Evolutionary conservation across 176 grass and related monocot species (phyloP).

Genomic region (Microstegium vimineum): DNA sequence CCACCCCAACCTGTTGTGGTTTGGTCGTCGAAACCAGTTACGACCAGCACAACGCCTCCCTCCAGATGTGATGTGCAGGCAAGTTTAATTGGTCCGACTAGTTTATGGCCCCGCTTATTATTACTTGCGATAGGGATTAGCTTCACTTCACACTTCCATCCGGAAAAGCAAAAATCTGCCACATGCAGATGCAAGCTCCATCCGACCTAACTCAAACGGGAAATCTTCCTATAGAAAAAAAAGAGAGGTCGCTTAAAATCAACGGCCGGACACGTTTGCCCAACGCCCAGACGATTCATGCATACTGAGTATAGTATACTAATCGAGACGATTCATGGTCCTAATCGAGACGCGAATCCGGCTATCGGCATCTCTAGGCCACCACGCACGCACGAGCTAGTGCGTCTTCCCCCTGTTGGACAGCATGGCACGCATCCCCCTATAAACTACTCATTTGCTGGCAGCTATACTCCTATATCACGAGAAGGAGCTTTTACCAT

Average conservation of each 20-base stretch:
- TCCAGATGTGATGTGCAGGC: not conserved
- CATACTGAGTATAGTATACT: no score
- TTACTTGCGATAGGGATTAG: not conserved
- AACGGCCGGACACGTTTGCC: not conserved
- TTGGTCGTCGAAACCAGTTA: not conserved
- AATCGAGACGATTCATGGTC: not conserved
- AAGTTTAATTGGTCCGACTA: not conserved
- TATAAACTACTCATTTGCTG: not conserved
- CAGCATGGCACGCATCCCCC: conserved; percentile 13
- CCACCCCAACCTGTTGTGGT: no score
- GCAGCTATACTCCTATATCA: not conserved
- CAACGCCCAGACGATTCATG: not conserved
- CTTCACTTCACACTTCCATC: not conserved
- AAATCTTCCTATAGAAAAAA: not conserved
- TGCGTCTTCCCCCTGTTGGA: not conserved
- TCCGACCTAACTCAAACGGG: not conserved
- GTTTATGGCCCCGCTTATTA: not conserved
- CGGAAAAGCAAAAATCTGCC: not conserved
- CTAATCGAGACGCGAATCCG: not conserved
- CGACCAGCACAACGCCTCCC: not conserved
- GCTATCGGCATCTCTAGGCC: not conserved
- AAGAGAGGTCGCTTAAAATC: not conserved
- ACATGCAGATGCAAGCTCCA: not conserved
- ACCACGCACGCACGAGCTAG: not conserved
- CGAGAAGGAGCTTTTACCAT: not conserved